phyloP scores from a whole-genome alignment of 192 early-diverging fungal species.

The Oehlia diaphana region DNA sequence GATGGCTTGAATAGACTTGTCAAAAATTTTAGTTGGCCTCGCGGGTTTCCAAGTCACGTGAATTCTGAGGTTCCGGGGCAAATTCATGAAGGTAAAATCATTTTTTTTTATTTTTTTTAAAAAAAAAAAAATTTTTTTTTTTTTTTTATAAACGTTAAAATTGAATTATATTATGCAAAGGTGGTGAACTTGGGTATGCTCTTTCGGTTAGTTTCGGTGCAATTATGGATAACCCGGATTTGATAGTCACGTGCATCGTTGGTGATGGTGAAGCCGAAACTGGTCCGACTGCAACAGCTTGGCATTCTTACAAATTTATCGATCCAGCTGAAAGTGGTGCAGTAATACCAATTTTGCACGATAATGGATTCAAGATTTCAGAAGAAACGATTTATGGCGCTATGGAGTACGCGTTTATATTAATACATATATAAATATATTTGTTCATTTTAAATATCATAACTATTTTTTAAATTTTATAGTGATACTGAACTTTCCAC shows the following conservation, averaged over 20 bases:
- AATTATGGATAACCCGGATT: slow-evolving; percentile 46
- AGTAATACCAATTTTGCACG: slow-evolving; percentile 44
- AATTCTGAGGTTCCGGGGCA: slow-evolving; percentile 46
- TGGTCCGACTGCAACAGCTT: slow-evolving; percentile 45
- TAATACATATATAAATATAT: not conserved
- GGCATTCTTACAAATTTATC: slow-evolving; percentile 48
- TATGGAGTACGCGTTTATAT: slow-evolving; percentile 39
- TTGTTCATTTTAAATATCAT: not conserved
- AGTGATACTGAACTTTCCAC: not conserved
- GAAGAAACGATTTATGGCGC: slow-evolving; percentile 43
- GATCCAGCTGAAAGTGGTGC: slow-evolving; percentile 42
- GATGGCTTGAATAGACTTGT: slow-evolving; percentile 35
- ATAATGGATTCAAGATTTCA: slow-evolving; percentile 48
- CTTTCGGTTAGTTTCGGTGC: slow-evolving; percentile 47
- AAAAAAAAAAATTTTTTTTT: too few species aligned
- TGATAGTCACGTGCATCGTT: slow-evolving; percentile 51
- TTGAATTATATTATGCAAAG: not conserved
- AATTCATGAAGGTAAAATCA: slow-evolving; percentile 39
- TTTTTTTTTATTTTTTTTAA: not conserved
- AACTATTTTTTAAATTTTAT: not conserved
- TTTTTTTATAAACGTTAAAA: too few species aligned
- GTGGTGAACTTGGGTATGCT: slow-evolving; percentile 48
- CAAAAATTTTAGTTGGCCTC: slow-evolving; percentile 45
- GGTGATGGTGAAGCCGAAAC: slow-evolving; percentile 49
- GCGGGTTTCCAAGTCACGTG: slow-evolving; percentile 47